These are phyloP conservation scores for Hyaloscypha hepaticicola DNA, from an alignment of 495 filamentous ascomycete genomes.

Conservation along the genomic window DNA sequence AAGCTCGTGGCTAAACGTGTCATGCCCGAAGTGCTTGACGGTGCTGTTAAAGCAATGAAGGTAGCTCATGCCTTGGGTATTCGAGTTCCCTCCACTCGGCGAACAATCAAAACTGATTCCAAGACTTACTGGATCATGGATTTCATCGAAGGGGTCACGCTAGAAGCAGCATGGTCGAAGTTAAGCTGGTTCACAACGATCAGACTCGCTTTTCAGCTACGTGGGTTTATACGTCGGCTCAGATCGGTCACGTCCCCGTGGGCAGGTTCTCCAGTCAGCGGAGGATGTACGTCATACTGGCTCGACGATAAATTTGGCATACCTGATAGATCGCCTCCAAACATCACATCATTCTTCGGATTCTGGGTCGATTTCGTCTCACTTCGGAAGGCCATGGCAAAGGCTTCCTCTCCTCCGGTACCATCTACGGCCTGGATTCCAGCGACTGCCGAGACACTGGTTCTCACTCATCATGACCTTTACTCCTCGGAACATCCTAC, in stretches of 20 bases:
- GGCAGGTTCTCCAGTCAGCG: background rate
- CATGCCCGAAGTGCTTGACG: background rate
- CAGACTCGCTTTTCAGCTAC: background rate
- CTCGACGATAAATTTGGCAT: background rate
- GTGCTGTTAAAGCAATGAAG: background rate
- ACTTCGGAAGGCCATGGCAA: constrained; percentile 4
- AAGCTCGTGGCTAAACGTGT: constrained; percentile 2
- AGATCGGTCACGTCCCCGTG: background rate
- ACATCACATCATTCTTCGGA: constrained; percentile 3
- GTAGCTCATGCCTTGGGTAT: background rate
- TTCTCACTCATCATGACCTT: constrained; percentile 28
- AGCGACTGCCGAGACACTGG: constrained; percentile 12
- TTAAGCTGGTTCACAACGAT: background rate
- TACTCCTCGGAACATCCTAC: constrained; percentile 24
- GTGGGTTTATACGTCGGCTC: background rate
- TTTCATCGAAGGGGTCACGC: constrained; percentile 2
- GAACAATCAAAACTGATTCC: background rate
- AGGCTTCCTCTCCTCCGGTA: background rate
- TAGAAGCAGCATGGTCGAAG: background rate
- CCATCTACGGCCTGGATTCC: constrained; percentile 3
- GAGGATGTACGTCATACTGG: background rate
- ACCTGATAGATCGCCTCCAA: constrained; percentile 4
- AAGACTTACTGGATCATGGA: background rate
- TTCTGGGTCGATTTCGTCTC: constrained; percentile 12
- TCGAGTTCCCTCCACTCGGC: background rate